Conservation (phyloP, 371 early-diverging fungal genomes). For the Dinochytrium kinnereticum region DNA sequence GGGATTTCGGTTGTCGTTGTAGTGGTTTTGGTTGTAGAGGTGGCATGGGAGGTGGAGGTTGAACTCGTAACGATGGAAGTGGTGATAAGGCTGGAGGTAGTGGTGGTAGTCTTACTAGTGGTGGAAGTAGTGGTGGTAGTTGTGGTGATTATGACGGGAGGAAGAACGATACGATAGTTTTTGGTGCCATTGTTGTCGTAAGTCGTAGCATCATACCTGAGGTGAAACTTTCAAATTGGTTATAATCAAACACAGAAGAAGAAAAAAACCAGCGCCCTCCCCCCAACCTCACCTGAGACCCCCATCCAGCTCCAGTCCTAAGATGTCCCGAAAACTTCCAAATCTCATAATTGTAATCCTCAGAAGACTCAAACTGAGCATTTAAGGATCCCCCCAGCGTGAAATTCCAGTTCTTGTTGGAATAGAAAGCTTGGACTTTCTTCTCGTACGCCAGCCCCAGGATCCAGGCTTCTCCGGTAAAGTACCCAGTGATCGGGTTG, state of each 20-base stretch:
- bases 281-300: not conserved
- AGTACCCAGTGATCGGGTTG: not conserved
- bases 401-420: not conserved
- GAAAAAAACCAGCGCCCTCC: not conserved
- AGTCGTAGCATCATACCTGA: not conserved
- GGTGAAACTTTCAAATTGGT: not conserved
- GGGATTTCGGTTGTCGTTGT: not conserved
- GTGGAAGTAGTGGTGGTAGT: not conserved
- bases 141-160: not conserved
- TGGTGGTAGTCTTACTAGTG: not conserved
- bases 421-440: not conserved
- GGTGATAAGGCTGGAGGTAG: not conserved
- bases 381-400: not conserved
- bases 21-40: not conserved
- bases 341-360: not conserved
- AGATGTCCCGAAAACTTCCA: not conserved
- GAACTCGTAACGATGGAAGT: not conserved
- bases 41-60: not conserved
- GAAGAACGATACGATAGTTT: not conserved
- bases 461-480: not conserved
- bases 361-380: not conserved
- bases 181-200: conserved; percentile 2
- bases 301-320: conserved; percentile 1
- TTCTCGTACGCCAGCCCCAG: not conserved
- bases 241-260: no score